Base-by-base conservation (phyloP, 495 filamentous ascomycete genomes). In the Xylaria flabelliformis region DNA sequence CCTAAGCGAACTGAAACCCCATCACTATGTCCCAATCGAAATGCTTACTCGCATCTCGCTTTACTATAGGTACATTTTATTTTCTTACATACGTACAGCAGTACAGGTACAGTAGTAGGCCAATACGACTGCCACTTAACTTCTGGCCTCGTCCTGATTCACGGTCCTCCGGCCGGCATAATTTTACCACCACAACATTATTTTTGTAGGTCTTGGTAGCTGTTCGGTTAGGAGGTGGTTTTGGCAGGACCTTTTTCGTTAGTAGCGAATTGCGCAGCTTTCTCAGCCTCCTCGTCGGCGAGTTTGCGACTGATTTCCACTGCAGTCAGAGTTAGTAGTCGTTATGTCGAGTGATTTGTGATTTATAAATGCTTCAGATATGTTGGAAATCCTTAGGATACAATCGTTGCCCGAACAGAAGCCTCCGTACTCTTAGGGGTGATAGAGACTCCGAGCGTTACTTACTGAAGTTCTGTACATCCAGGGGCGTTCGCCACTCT, bases 401-500 rank as follows among this genome's bases (percentile, higher is more conserved):
- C 39, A 39, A 50, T 26, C 10, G 24, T 55, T 0, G 24, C 7
- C 34, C 4, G 21, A 41, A 44, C n/a, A 7, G 53, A 34, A 46
- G 17, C 17, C 53, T 58, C 8, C 46, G 1, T 15, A 39, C 13
- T 59, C 21, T 34, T 5, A 12, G 5, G 21, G 24, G 26, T 6
- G n/a, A 34, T 2, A 10, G 19, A 21, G 51, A 13, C 39, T n/a
- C 19, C 32, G 13, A 17, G 24, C 34, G 9, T 34, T 46, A 51
- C 62, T 74, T 65, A 64, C 58, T 80, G 71, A 78, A 83, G 4
- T 69, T 39, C 48, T 44, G 42, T 1, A 85, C 77, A 1, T 83
- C 82, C 2, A 56, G 34, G 9, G 90, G 82, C 63, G 84, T 88
- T 50, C 78, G 48, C 82, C 92, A 94, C 1, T 87, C 85, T 24